These are phyloP conservation scores for Austroboletus niveus DNA, from an alignment of 1,284 basidiomycete species.

Conservation along the genomic window DNA sequence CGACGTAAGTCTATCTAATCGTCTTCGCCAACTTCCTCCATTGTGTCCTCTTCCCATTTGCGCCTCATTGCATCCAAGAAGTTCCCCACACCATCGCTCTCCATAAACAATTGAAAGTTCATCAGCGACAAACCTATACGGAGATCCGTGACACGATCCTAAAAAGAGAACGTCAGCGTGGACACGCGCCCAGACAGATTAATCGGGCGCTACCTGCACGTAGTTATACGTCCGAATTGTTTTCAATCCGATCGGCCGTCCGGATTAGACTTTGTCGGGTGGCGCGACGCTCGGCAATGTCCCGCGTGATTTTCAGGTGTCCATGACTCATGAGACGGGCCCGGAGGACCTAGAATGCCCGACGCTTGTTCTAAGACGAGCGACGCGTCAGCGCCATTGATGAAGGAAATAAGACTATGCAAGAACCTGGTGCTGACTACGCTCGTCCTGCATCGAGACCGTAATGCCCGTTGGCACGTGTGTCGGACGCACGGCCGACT, in stretches of 20 bases:
- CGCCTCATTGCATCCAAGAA: conserved; percentile 65
- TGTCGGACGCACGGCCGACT: conserved; percentile 95
- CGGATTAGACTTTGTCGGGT: conserved; percentile 72
- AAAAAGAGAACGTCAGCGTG: not conserved
- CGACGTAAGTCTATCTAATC: not conserved
- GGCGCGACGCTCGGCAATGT: conserved; percentile 69
- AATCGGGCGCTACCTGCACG: conserved; percentile 56
- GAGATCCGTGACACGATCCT: conserved; percentile 93
- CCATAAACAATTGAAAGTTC: conserved; percentile 73
- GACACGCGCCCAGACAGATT: not conserved
- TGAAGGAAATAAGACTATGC: not conserved
- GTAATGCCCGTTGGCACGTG: conserved; percentile 92
- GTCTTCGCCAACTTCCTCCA: conserved; percentile 58
- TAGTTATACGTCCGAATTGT: conserved; percentile 92
- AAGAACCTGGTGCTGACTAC: conserved; percentile 87
- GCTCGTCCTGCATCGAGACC: conserved; percentile 98
- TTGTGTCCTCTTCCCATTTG: conserved; percentile 60
- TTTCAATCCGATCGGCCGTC: conserved; percentile 84
- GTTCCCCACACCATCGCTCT: conserved; percentile 70
- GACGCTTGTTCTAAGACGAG: conserved; percentile 73
- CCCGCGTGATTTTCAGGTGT: conserved; percentile 65
- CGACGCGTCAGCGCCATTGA: not conserved
- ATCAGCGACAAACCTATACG: conserved; percentile 77
- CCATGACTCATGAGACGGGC: conserved; percentile 67
- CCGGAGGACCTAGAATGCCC: conserved; percentile 84